Conservation (phyloP, 139 green algal species). For the Picochlorum sp. region DNA sequence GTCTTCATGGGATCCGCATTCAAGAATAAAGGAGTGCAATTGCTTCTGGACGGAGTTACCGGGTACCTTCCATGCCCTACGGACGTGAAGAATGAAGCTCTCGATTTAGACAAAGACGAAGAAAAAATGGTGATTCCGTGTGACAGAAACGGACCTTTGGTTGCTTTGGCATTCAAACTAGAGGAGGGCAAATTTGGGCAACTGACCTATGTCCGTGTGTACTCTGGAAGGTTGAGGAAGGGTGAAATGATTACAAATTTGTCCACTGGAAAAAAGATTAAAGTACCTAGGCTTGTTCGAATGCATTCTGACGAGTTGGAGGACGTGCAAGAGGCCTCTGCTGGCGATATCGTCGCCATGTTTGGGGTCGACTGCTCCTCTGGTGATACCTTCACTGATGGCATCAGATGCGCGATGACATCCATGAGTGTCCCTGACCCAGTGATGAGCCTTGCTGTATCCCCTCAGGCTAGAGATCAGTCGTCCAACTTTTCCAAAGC, state of each 20-base stretch:
- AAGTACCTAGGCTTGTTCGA: constrained; percentile 83
- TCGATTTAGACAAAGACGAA: constrained; percentile 67
- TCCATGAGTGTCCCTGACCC: constrained; percentile 92
- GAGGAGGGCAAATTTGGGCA: constrained; percentile 97
- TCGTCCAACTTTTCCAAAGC: constrained; percentile 62
- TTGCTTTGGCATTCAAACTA: constrained; percentile 94
- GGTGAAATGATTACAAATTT: constrained; percentile 74
- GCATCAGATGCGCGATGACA: constrained; percentile 63
- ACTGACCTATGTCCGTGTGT: constrained; percentile 96
- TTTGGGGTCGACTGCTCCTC: constrained; percentile 97
- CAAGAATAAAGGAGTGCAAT: constrained; percentile 62
- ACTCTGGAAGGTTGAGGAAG: constrained; percentile 76
- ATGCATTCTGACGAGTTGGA: constrained; percentile 88
- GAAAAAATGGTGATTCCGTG: constrained; percentile 47
- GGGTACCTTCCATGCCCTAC: constrained; percentile 85
- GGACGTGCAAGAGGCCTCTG: constrained; percentile 68
- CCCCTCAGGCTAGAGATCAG: constrained; percentile 61
- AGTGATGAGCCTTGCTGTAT: constrained; percentile 94
- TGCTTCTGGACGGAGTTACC: constrained; percentile 79
- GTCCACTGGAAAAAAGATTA: constrained; percentile 59
- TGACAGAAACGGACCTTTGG: constrained; percentile 40
- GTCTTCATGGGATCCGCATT: constrained; percentile 90
- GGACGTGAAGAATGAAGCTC: constrained; percentile 54
- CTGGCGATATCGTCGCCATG: constrained; percentile 95
- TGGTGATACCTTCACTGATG: constrained; percentile 94